phyloP scores from a whole-genome alignment of 176 grass and related monocot species.

The Alopecurus myosuroides region DNA sequence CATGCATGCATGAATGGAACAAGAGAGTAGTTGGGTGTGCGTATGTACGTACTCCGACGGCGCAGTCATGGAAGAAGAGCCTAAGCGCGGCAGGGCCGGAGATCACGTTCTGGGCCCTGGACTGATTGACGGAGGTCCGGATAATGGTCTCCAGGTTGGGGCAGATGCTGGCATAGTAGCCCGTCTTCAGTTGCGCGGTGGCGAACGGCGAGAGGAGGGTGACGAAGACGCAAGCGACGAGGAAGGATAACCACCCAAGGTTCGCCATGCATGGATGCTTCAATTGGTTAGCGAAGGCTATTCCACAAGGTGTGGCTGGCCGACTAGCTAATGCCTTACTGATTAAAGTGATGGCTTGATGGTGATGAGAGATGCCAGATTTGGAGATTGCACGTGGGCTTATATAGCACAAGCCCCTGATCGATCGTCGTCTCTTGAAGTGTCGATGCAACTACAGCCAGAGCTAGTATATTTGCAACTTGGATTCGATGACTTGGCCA shows the following conservation, averaged over 20 bases:
- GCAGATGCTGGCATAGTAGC: constrained; percentile 48
- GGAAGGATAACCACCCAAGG: background rate
- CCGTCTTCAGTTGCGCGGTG: background rate
- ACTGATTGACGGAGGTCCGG: constrained; percentile 26
- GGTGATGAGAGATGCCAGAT: background rate
- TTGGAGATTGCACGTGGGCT: background rate
- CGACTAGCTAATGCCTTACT: background rate
- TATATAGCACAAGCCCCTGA: background rate
- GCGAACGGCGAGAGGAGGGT: background rate
- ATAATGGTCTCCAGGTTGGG: constrained; percentile 52
- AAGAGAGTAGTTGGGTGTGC: background rate
- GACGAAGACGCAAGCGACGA: background rate
- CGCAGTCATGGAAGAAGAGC: constrained; percentile 78
- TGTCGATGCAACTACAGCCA: background rate
- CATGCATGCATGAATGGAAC: background rate
- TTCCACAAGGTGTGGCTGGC: constrained; percentile 18
- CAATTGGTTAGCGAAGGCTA: background rate
- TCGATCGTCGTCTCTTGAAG: background rate
- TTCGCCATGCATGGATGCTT: constrained; percentile 16
- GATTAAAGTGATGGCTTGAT: too few relatives aligned
- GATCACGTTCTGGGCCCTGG: constrained; percentile 29
- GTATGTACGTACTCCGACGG: constrained; percentile 36
- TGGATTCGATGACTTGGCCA: background rate
- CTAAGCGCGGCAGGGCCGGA: constrained; percentile 44
- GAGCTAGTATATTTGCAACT: background rate